Conservation (phyloP, 805 yeast genomes). For the Kodamaea laetipori region DNA sequence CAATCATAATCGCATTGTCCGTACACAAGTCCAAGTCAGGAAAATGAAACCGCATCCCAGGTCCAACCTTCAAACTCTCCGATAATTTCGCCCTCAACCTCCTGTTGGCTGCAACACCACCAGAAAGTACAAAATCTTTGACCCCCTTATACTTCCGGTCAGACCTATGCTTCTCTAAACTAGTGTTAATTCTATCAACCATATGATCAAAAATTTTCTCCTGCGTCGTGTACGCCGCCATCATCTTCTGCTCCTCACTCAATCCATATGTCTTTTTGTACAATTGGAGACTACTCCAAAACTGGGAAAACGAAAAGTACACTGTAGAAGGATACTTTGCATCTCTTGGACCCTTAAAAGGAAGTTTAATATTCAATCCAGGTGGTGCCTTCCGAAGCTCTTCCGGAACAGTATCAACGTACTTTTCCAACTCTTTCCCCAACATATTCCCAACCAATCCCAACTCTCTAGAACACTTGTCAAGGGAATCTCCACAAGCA, state of each 20-base stretch:
- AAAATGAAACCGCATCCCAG: conserved; percentile 49
- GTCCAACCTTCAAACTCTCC: conserved; percentile 31
- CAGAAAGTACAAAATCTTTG: conserved; percentile 74
- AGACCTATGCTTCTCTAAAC: conserved; percentile 44
- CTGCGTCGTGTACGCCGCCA: conserved; percentile 63
- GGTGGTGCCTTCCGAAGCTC: conserved; percentile 29
- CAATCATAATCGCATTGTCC: conserved; percentile 96
- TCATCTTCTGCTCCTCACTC: conserved; percentile 49
- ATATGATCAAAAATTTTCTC: conserved; percentile 72
- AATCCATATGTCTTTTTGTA: conserved; percentile 18
- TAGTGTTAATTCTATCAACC: conserved; percentile 58
- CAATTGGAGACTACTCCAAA: conserved; percentile 54
- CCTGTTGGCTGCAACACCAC: conserved; percentile 89
- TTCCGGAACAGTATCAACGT: conserved; percentile 39
- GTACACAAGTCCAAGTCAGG: conserved; percentile 80
- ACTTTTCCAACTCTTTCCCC: conserved; percentile 77
- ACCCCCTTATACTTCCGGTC: conserved; percentile 45
- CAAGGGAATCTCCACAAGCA: conserved; percentile 92
- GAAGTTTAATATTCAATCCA: conserved; percentile 29
- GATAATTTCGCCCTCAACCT: conserved; percentile 52
- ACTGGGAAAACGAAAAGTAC: conserved; percentile 76
- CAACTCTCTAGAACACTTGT: conserved; percentile 85
- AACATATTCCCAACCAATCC: conserved; percentile 83
- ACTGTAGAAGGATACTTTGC: conserved; percentile 29
- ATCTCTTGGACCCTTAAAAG: conserved; percentile 36